These are phyloP conservation scores for Trametopsis cervina DNA, from an alignment of 768 basidiomycete genomes.

Conservation along the genomic window DNA sequence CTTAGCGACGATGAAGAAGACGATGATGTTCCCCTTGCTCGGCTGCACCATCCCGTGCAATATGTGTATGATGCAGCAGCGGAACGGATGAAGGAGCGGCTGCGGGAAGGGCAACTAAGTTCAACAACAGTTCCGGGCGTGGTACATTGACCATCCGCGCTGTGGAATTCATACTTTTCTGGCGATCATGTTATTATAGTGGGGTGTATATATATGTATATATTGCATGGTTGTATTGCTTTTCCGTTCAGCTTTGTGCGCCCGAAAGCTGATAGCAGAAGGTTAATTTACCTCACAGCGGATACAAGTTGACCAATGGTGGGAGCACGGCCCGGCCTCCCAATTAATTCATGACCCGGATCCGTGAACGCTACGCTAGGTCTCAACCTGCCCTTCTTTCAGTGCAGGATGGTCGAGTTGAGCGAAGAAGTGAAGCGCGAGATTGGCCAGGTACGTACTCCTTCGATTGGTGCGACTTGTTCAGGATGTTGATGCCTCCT, in stretches of 20 bases:
- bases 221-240: no score
- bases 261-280: no score
- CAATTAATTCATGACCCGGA: no score
- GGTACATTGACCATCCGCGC: constrained; percentile 13
- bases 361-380: no score
- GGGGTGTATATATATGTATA: background rate
- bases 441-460: constrained; percentile 22
- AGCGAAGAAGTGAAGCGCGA: constrained; percentile 21
- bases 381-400: no score
- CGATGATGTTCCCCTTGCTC: constrained; percentile 25
- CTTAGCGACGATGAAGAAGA: constrained; percentile 45
- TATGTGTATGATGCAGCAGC: constrained; percentile 94
- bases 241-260: no score
- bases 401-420: constrained; percentile 14
- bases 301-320: no score
- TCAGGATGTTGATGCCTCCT: background rate
- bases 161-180: background rate
- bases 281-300: no score
- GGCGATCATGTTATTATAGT: background rate
- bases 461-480: background rate
- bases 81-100: constrained; percentile 61
- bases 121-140: constrained; percentile 21
- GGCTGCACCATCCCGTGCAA: constrained; percentile 43
- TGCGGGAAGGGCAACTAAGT: constrained; percentile 34
- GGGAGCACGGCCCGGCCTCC: no score